These are phyloP conservation scores for Senecio squalidus DNA, from an alignment of 140 eudicot genomes.

Conservation along the genomic window DNA sequence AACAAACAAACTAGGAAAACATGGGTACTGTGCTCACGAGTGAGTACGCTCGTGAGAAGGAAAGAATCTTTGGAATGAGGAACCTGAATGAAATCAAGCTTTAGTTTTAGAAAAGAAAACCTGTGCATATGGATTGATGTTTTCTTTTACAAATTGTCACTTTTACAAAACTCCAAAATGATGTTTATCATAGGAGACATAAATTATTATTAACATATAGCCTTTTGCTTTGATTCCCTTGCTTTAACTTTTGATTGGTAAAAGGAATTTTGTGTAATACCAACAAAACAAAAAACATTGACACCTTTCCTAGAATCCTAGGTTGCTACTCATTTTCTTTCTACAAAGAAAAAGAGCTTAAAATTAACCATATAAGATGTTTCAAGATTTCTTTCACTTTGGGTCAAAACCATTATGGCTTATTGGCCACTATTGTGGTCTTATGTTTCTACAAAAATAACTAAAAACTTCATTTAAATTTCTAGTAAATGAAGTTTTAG, in stretches of 20 bases:
- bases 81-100: constrained; percentile 19
- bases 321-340: constrained; percentile 41
- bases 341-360: constrained; percentile 16
- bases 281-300: constrained; percentile 23
- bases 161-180: constrained; percentile 26
- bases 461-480: too few relatives aligned
- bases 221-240: constrained; percentile 41
- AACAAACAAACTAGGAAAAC: constrained; percentile 3
- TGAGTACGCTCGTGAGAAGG: constrained; percentile 31
- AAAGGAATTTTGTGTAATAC: constrained; percentile 15
- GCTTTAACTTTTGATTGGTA: constrained; percentile 35
- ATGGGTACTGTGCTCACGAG: constrained; percentile 27
- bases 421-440: not conserved
- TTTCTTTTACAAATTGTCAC: constrained; percentile 36
- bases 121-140: constrained; percentile 39
- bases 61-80: constrained; percentile 52
- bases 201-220: constrained; percentile 22
- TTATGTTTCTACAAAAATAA: too few relatives aligned
- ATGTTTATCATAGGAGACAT: constrained; percentile 24
- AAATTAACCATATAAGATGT: constrained; percentile 15
- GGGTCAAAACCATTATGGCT: constrained; percentile 41
- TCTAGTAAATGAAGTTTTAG: too few relatives aligned
- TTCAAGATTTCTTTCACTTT: constrained; percentile 38
- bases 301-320: constrained; percentile 61
- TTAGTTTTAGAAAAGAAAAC: constrained; percentile 19